Evolutionary conservation across 805 yeast species (phyloP).

Genomic region (Wickerhamomyces rabaulensis): DNA sequence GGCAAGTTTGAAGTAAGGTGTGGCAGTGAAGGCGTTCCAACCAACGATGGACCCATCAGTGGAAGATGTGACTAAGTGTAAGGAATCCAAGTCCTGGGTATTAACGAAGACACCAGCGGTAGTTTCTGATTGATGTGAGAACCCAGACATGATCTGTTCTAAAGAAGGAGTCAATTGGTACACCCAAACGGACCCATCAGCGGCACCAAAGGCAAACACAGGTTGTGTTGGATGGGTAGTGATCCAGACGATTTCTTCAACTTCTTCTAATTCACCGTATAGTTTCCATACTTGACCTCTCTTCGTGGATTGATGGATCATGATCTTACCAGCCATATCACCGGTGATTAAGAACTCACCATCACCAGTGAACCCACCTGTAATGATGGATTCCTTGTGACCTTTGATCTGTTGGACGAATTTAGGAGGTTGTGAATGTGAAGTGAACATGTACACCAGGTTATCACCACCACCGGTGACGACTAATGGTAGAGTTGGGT

Average conservation of each 20-base stretch:
- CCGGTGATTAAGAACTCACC: slow-evolving; percentile 83
- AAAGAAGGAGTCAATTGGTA: slow-evolving; percentile 63
- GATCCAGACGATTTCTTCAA: slow-evolving; percentile 87
- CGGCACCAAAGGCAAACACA: slow-evolving; percentile 86
- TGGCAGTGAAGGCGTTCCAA: slow-evolving; percentile 85
- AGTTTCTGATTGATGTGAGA: slow-evolving; percentile 75
- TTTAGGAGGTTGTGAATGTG: slow-evolving; percentile 80
- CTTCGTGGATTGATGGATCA: slow-evolving; percentile 64
- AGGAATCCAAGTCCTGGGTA: slow-evolving; percentile 47
- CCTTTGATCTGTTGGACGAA: slow-evolving; percentile 72
- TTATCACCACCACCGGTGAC: slow-evolving; percentile 97
- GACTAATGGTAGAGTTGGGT: slow-evolving; percentile 80
- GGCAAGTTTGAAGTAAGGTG: slow-evolving; percentile 60
- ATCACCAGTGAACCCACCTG: slow-evolving; percentile 78
- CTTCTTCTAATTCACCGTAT: slow-evolving; percentile 71
- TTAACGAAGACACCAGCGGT: slow-evolving; percentile 75
- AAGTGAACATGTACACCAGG: slow-evolving; percentile 85
- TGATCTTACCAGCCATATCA: slow-evolving; percentile 88
- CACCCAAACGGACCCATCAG: slow-evolving; percentile 93
- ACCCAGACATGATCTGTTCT: slow-evolving; percentile 72
- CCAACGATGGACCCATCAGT: slow-evolving; percentile 83
- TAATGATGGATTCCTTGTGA: slow-evolving; percentile 82
- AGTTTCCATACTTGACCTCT: slow-evolving; percentile 82
- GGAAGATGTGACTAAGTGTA: slow-evolving; percentile 68
- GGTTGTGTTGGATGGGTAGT: slow-evolving; percentile 71